A percentile compares a stretch with the other conserved stretches of the same genome.
Evolutionary conservation across 2,329 filamentous ascomycete species (phyloP).

Genomic region (Penicillium glabrum): DNA sequence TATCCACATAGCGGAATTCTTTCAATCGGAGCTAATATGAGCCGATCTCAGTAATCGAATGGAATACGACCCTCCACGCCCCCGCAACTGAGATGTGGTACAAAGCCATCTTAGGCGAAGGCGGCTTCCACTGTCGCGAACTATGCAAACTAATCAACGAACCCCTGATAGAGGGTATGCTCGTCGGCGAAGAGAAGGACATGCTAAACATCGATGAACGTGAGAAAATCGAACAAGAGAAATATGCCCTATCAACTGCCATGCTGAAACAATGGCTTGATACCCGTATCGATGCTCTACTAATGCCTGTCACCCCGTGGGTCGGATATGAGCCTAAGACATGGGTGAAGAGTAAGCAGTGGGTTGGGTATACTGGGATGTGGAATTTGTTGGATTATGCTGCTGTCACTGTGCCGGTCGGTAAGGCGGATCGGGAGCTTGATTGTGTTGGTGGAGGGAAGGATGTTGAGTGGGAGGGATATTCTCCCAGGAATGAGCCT

Average conservation of each 20-base stretch:
- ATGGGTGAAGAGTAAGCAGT: conserved; percentile 33
- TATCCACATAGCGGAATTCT: no score
- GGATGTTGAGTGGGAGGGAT: conserved; percentile 33
- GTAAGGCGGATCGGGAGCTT: conserved; percentile 39
- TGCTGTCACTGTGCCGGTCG: conserved; percentile 41
- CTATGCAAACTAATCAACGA: conserved; percentile 29
- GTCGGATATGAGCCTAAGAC: conserved; percentile 27
- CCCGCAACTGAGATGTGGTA: conserved; percentile 29
- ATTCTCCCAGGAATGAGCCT: conserved; percentile 43
- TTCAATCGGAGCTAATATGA: no score
- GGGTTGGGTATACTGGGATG: conserved; percentile 35
- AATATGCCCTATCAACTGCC: conserved; percentile 15
- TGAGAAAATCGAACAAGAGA: conserved; percentile 24
- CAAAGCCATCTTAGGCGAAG: conserved; percentile 30
- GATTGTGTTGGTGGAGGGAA: conserved; percentile 12
- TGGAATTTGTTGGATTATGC: conserved; percentile 39
- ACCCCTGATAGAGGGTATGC: conserved; percentile 33
- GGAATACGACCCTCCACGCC: conserved; percentile 29
- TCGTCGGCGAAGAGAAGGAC: conserved; percentile 30
- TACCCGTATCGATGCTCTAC: conserved; percentile 29
- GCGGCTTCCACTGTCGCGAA: conserved; percentile 27
- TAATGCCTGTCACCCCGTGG: conserved; percentile 14
- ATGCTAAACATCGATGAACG: conserved; percentile 20
- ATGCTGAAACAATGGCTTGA: conserved; percentile 27
- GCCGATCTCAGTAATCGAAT: conserved; percentile 23